Evolutionary conservation across 768 basidiomycete genomes (phyloP), one percentile per base, ranked within the genome.

Genomic region (Daedaleopsis nitida): DNA sequence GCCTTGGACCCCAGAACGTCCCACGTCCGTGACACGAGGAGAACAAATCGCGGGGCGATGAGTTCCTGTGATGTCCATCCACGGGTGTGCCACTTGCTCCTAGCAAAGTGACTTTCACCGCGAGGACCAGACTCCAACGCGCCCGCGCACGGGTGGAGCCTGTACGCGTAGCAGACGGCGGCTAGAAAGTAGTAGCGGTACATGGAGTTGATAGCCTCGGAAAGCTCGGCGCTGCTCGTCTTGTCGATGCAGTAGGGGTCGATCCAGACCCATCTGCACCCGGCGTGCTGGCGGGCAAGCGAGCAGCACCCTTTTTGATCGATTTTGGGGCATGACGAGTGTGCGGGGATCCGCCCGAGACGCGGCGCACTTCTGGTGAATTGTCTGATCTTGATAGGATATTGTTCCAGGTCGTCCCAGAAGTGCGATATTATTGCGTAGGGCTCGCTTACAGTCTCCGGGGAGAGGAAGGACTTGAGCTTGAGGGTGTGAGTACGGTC

Each of bases 351-450:
- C 17, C 19, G 51, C 38, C 52, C 9, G 37, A 38, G 37, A 38
- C 19, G 44, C 34, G 3, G 21, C 32, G 23, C 32, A 19, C 14
- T 23, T 8, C 2, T 34, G 23, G 4, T 48, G 43, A 19, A 59
- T 14, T 8, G 16, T 19, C 35, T 48, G 32, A 7, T 59, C 52
- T 16, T 59, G 52, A 37, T 53, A 54, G 14, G 44, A 19, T n/a
- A n/a, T 14, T 59, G 52, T 21, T 59, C 58, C 4, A 35, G 23
- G 3, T 13, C 23, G 16, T 45, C 37, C 59, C 53, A 55, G 16
- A 47, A 42, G 53, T 60, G 59, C 14, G 59, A 60, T 5, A 60
- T 47, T 12, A 60, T 60, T 0, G 53, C 59, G 53, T 60, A 60
- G 34, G 53, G 45, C 13, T 45, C 59, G 11, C 17, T 6, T 27